These are phyloP conservation scores for Polychytrium aggregatum DNA, from an alignment of 192 early-diverging fungal genomes.

Conservation along the genomic window DNA sequence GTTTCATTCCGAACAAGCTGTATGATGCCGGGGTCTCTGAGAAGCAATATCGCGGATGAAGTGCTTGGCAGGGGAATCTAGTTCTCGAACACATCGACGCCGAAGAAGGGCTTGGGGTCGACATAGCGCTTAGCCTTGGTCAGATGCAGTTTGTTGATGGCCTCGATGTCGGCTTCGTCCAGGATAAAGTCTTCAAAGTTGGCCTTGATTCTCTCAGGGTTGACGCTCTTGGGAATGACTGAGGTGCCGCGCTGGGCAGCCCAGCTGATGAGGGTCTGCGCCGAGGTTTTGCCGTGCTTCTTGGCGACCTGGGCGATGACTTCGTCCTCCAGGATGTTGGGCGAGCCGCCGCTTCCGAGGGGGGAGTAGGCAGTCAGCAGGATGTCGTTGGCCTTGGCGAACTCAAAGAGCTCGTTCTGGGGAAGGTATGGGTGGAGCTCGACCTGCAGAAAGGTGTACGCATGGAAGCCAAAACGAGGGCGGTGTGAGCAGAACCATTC, in stretches of 20 bases:
- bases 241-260: slow-evolving; percentile 57
- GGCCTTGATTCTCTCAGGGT: slow-evolving; percentile 42
- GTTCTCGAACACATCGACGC: slow-evolving; percentile 12
- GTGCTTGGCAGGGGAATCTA: too few species aligned
- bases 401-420: slow-evolving; percentile 61
- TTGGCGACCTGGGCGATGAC: slow-evolving; percentile 55
- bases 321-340: slow-evolving; percentile 12
- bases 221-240: slow-evolving; percentile 75
- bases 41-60: too few species aligned
- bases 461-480: too few species aligned
- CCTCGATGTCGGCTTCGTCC: slow-evolving; percentile 32
- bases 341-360: slow-evolving; percentile 39
- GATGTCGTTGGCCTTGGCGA: slow-evolving; percentile 58
- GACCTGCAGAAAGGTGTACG: too few species aligned
- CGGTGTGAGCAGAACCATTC: too few species aligned
- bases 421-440: slow-evolving; percentile 73
- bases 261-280: slow-evolving; percentile 71
- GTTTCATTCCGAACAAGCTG: too few species aligned
- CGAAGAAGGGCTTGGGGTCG: slow-evolving; percentile 12
- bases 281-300: slow-evolving; percentile 47
- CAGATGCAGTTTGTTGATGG: slow-evolving; percentile 26
- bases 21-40: too few species aligned
- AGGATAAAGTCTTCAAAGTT: slow-evolving; percentile 47
- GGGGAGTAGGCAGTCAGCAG: slow-evolving; percentile 75
- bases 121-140: slow-evolving; percentile 10